Evolutionary conservation across 352 stramenopile species (phyloP).

Genomic region (Globisporangium cederbergense): DNA sequence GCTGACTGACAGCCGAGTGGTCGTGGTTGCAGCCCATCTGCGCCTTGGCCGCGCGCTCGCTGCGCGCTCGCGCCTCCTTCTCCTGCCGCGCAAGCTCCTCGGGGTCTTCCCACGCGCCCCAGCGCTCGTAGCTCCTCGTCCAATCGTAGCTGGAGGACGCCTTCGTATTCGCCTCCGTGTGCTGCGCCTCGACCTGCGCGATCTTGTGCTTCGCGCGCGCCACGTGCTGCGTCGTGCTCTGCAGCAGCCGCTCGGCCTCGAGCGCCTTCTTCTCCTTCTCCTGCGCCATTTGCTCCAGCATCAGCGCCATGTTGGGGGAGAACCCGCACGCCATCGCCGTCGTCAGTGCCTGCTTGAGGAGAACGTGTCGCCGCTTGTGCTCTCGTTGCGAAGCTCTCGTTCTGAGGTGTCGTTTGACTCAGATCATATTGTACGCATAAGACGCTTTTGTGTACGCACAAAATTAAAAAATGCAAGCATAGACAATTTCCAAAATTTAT

Average conservation of each 20-base stretch:
- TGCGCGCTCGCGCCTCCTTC: conserved; percentile 57
- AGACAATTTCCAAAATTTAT: no score
- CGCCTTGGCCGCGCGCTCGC: conserved; percentile 39
- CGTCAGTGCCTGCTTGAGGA: no score
- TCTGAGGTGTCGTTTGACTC: not conserved
- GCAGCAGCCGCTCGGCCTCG: conserved; percentile 31
- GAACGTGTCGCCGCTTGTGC: not conserved
- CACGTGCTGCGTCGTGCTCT: conserved; percentile 37
- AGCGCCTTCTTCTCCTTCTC: conserved; percentile 53
- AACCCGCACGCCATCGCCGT: conserved; percentile 57
- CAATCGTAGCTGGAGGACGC: conserved; percentile 45
- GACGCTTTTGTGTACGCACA: no score
- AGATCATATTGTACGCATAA: no score
- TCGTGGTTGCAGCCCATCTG: conserved; percentile 79
- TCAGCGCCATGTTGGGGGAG: conserved; percentile 59
- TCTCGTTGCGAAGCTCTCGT: not conserved
- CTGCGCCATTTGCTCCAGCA: conserved; percentile 61
- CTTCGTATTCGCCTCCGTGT: not conserved
- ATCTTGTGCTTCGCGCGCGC: conserved; percentile 35
- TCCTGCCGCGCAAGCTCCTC: conserved; percentile 73
- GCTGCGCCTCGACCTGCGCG: conserved; percentile 22
- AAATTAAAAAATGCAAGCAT: no score
- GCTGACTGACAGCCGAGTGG: conserved; percentile 50
- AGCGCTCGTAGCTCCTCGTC: conserved; percentile 76
- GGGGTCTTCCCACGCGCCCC: conserved; percentile 75